Conservation (phyloP, 345 rosid species). For the Citrus glauca region DNA sequence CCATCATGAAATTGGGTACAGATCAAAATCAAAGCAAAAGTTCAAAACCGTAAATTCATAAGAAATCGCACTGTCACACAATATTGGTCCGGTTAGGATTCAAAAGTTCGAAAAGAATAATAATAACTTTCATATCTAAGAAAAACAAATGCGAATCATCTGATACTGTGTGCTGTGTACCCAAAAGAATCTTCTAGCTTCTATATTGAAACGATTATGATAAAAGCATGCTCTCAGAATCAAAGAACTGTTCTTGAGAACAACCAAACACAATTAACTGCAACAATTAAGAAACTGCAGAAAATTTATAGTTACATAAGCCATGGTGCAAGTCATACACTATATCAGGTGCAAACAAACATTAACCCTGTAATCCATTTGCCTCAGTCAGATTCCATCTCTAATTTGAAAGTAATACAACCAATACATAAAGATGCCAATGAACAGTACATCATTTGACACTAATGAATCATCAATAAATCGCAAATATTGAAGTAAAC, state of each 20-base stretch:
- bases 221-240: background rate
- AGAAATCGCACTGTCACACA: background rate
- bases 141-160: background rate
- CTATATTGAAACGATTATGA: background rate
- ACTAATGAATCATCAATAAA: background rate
- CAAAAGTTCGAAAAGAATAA: background rate
- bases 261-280: background rate
- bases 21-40: background rate
- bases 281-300: background rate
- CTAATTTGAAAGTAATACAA: background rate
- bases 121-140: background rate
- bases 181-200: background rate
- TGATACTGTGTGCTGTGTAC: background rate
- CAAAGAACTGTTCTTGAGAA: background rate
- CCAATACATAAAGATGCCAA: background rate
- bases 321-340: background rate
- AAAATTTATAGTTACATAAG: background rate
- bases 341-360: background rate
- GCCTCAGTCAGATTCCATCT: background rate
- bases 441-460: background rate
- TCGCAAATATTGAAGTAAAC: slow-evolving; percentile 27
- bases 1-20: background rate
- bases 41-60: background rate
- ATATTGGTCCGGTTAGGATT: background rate
- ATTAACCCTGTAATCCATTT: background rate